phyloP scores from a whole-genome alignment of 192 early-diverging fungal species.

The Rhizophagus sp. region DNA sequence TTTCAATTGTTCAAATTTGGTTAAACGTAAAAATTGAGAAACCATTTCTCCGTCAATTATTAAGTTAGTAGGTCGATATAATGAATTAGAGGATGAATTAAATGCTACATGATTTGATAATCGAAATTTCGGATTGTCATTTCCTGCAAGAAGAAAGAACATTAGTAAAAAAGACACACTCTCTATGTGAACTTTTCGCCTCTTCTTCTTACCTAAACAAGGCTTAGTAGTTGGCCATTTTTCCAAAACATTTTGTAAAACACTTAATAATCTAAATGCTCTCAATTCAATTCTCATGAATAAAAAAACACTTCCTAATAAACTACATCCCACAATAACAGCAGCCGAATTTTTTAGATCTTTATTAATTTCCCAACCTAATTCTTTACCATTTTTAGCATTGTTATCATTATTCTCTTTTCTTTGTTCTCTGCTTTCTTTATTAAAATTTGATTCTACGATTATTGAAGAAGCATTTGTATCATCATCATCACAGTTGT shows the following conservation, averaged over 20 bases:
- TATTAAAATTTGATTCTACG: neutral
- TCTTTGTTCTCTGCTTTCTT: neutral
- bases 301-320: constrained; percentile 16
- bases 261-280: neutral
- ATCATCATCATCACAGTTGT: neutral
- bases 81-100: neutral
- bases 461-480: neutral
- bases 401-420: neutral
- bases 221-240: constrained; percentile 16
- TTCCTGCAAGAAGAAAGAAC: neutral
- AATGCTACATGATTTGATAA: neutral
- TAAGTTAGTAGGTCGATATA: neutral
- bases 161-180: neutral
- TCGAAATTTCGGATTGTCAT: neutral
- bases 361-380: constrained; percentile 2
- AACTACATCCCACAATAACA: constrained; percentile 5
- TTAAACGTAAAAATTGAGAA: constrained; percentile 16
- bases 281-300: constrained; percentile 11
- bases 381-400: neutral
- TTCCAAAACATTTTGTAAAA: constrained; percentile 17
- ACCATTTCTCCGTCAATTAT: constrained; percentile 26
- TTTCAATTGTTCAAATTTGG: constrained; percentile 3
- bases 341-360: neutral
- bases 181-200: neutral
- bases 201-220: constrained; percentile 4